Base-by-base conservation (phyloP, 2,329 filamentous ascomycete genomes). In the Penicillium sp. region DNA sequence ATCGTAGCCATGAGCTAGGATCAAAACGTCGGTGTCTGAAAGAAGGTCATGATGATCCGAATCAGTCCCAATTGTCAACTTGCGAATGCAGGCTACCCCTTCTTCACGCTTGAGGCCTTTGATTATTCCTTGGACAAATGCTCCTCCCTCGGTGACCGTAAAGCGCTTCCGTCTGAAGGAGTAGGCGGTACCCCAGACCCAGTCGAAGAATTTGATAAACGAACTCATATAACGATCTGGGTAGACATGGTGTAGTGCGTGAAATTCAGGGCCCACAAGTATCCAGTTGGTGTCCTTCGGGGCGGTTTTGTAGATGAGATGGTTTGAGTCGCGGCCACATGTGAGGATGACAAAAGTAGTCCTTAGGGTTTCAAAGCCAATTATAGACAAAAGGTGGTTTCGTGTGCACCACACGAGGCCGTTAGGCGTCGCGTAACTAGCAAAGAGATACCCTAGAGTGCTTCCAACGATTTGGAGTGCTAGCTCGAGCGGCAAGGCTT, bases 151-250 rank as follows among this genome's bases (percentile, higher is more conserved):
- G 4, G 54, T 53, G 7, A 58, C 43, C 10, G 41, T 44, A 10
- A 57, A 46, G 5, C 21, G 34, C 32, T 57, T 58, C 13, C 43
- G 31, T 7, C 53, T 48, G 8, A 58, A 37, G 6, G 53, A 55
- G 49, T 48, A 58, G 10, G 56, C 56, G 4, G 56, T 58, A 1
- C 56, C 56, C 8, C 46, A 49, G 4, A 55, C 24, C 56, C 56
- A 58, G 49, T 58, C 56, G 19, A 58, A 58, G 4, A 55, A 4
- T 31, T 55, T 57, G 15, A 57, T 43, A 29, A 57, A 49, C 3
- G 56, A 58, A 9, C 56, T 35, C 42, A 58, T 53, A 32, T 58
- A 58, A 3, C 48, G 50, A 12, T 58, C 54, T 2, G 56, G 56
- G 15, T 57, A 31, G 5, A 55, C 43, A 24, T 58, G 56, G 12